These are phyloP conservation scores for Trichosporon sp. DNA, from an alignment of 1,284 basidiomycete species.

Conservation along the genomic window DNA sequence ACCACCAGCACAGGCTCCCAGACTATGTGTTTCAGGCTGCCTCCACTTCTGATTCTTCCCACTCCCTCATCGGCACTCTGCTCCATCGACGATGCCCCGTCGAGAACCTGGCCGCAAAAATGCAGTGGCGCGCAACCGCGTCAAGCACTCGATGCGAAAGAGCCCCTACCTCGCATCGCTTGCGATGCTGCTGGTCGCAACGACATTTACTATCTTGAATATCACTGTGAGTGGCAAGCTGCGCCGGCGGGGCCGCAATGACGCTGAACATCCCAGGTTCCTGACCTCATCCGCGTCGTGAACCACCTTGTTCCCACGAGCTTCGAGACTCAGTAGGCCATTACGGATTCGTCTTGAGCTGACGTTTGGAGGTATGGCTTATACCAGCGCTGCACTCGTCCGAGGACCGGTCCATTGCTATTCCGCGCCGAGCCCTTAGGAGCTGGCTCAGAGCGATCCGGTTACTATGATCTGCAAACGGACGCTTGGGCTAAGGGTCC, in stretches of 20 bases:
- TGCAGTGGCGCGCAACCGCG: background rate
- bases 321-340: slow-evolving; percentile 43
- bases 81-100: slow-evolving; percentile 4
- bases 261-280: slow-evolving; percentile 22
- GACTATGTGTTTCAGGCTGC: background rate
- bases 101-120: background rate
- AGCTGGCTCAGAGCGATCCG: background rate
- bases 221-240: slow-evolving; percentile 36
- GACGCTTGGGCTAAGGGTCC: slow-evolving; percentile 1
- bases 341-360: background rate
- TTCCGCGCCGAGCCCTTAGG: slow-evolving; percentile 31
- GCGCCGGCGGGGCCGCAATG: background rate
- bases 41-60: slow-evolving; percentile 8
- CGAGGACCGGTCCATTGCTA: slow-evolving; percentile 27
- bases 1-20: background rate
- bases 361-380: slow-evolving; percentile 42
- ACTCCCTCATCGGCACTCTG: background rate
- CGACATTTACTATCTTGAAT: slow-evolving; percentile 40
- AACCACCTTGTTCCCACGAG: slow-evolving; percentile 36
- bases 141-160: slow-evolving; percentile 40
- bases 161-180: slow-evolving; percentile 44
- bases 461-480: background rate
- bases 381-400: slow-evolving; percentile 42
- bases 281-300: slow-evolving; percentile 40
- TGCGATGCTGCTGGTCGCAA: slow-evolving; percentile 40